phyloP scores from a whole-genome alignment of 169 alveolate species.

The Eimeria necatrix region DNA sequence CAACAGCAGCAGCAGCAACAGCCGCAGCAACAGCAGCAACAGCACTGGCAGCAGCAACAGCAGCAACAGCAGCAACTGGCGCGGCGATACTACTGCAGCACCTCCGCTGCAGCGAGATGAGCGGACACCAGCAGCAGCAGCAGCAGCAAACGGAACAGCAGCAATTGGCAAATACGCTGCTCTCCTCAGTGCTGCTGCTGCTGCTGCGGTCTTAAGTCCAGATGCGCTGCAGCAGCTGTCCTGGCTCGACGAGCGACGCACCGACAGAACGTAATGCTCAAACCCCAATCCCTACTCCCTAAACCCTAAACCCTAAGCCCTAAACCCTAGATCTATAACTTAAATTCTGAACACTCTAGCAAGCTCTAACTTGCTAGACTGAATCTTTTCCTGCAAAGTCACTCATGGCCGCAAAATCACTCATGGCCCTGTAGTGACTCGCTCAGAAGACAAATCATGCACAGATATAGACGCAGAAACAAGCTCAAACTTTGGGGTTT shows the following conservation, averaged over 20 bases:
- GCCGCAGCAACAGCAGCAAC: slow-evolving; percentile 33
- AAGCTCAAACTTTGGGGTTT: background rate
- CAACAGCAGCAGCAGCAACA: slow-evolving; percentile 33
- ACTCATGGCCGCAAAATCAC: too few relatives aligned
- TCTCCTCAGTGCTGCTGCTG: background rate
- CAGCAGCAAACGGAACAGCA: slow-evolving; percentile 9
- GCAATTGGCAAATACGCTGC: slow-evolving; percentile 31
- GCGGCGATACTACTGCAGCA: background rate
- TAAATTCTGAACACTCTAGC: too few relatives aligned
- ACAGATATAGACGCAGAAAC: too few relatives aligned
- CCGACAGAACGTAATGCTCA: slow-evolving; percentile 22
- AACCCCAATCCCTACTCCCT: background rate
- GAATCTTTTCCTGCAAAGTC: too few relatives aligned
- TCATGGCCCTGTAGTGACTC: too few relatives aligned
- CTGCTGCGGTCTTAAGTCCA: background rate
- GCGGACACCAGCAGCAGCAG: background rate
- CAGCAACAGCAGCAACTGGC: slow-evolving; percentile 25
- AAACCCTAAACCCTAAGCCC: background rate
- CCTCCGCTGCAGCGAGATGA: background rate
- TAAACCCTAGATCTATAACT: background rate
- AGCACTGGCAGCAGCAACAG: slow-evolving; percentile 17
- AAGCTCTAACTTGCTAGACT: too few relatives aligned
- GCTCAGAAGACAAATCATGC: too few relatives aligned
- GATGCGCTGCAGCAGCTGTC: slow-evolving; percentile 52
- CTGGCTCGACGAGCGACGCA: slow-evolving; percentile 45